phyloP scores from a whole-genome alignment of 441 rosid species.

The Raphanus hybrid region DNA sequence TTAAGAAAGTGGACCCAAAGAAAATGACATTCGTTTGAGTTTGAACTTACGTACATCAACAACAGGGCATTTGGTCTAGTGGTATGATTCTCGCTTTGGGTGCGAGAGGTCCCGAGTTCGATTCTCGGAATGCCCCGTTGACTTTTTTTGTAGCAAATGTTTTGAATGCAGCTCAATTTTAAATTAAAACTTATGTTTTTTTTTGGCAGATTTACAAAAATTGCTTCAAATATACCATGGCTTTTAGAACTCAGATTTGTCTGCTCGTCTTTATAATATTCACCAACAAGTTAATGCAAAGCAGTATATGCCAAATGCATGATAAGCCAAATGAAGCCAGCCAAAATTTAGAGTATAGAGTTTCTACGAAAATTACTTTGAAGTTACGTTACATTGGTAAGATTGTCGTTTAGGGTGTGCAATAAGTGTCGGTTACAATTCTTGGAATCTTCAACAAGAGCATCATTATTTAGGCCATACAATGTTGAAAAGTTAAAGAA shows the following conservation, averaged over 20 bases:
- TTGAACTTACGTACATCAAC: neutral
- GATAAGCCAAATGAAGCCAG: neutral
- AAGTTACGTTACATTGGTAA: neutral
- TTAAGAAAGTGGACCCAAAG: neutral
- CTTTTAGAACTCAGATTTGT: neutral
- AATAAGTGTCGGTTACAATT: neutral
- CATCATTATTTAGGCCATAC: neutral
- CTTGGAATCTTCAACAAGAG: neutral
- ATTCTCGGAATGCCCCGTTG: constrained; percentile 65
- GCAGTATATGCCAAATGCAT: neutral
- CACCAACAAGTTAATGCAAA: neutral
- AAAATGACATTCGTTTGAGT: neutral
- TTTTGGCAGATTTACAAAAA: neutral
- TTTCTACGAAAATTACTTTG: neutral
- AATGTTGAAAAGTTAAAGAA: neutral
- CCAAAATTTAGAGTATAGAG: neutral
- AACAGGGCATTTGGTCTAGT: constrained; percentile 60
- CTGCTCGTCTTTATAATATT: neutral
- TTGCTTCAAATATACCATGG: neutral
- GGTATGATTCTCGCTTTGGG: constrained; percentile 84
- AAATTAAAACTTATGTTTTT: neutral
- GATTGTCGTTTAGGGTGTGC: neutral
- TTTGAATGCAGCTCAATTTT: constrained; percentile 1
- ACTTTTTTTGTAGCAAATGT: neutral
- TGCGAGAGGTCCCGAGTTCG: constrained; percentile 95